A percentile compares a stretch with the other conserved stretches of the same genome.
phyloP scores from a whole-genome alignment of 805 yeast genomes.

The Limtongia smithiae region DNA sequence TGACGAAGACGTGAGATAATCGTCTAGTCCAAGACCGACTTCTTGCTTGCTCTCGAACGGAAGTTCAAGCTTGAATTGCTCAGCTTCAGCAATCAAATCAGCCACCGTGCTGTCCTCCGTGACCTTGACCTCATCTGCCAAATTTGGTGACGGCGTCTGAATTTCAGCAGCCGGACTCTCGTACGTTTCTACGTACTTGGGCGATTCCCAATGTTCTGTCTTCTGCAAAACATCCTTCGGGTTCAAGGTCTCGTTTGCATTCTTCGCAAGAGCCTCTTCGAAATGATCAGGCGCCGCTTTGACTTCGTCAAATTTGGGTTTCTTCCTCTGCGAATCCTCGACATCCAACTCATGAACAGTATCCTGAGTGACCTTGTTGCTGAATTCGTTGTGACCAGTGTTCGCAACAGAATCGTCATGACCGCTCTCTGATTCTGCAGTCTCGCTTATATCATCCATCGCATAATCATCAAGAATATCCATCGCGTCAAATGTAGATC shows the following conservation, averaged over 20 bases:
- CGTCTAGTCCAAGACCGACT: conserved; percentile 21
- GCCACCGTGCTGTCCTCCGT: too few species aligned
- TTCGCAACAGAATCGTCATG: not conserved
- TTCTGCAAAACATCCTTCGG: conserved; percentile 1
- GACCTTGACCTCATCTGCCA: too few species aligned
- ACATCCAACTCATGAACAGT: not conserved
- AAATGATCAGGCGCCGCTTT: not conserved
- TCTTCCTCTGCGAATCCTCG: not conserved
- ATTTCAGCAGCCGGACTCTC: too few species aligned
- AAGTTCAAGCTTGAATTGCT: conserved; percentile 11
- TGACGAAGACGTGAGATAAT: conserved; percentile 16
- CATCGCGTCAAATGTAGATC: conserved; percentile 12
- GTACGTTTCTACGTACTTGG: too few species aligned
- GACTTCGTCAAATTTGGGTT: not conserved
- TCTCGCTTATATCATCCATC: not conserved
- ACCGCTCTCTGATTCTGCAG: not conserved
- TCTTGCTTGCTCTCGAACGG: conserved; percentile 10
- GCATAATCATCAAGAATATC: conserved; percentile 11
- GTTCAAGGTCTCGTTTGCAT: too few species aligned
- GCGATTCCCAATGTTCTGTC: not conserved
- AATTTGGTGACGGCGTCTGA: not conserved
- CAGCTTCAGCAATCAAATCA: conserved; percentile 4
- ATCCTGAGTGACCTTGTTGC: not conserved
- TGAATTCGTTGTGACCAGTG: not conserved
- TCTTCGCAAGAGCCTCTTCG: not conserved